Percentiles rank a stretch among this genome's conserved stretches.
Evolutionary conservation across 371 early-diverging fungal genomes (phyloP).

Genomic region (Funneliformis caledonium): DNA sequence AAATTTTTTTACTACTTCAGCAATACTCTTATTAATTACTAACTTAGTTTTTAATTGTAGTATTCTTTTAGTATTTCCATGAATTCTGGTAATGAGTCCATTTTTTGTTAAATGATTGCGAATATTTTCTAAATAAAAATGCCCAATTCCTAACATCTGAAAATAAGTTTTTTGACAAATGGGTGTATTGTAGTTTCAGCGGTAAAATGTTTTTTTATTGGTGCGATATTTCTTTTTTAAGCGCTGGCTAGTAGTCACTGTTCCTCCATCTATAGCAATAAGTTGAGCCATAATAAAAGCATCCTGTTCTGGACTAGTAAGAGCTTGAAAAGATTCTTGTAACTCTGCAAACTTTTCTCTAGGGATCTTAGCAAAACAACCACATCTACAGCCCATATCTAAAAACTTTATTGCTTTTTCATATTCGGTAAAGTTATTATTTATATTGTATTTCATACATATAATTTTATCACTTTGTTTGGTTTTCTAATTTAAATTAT

Average conservation of each 20-base stretch:
- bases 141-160: neutral
- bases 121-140: neutral
- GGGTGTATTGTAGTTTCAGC: neutral
- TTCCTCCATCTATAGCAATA: neutral
- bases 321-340: neutral
- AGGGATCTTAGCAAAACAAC: neutral
- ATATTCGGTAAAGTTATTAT: conserved; percentile 18
- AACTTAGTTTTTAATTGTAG: too few species aligned
- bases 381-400: conserved; percentile 22
- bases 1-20: too few species aligned
- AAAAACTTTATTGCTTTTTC: conserved; percentile 28
- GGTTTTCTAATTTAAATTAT: too few species aligned
- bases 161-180: conserved; percentile 19
- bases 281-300: neutral
- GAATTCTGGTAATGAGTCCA: neutral
- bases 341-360: conserved; percentile 8
- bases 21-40: neutral
- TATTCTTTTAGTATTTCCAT: neutral
- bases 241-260: neutral
- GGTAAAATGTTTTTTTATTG: neutral
- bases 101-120: neutral
- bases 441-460: too few species aligned
- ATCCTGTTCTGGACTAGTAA: conserved; percentile 13
- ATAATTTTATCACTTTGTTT: too few species aligned
- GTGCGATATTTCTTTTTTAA: neutral